Percentiles rank a stretch among this genome's conserved stretches.
phyloP scores from a whole-genome alignment of 1,139 yeast genomes.

The Debaryomyces sp. region DNA sequence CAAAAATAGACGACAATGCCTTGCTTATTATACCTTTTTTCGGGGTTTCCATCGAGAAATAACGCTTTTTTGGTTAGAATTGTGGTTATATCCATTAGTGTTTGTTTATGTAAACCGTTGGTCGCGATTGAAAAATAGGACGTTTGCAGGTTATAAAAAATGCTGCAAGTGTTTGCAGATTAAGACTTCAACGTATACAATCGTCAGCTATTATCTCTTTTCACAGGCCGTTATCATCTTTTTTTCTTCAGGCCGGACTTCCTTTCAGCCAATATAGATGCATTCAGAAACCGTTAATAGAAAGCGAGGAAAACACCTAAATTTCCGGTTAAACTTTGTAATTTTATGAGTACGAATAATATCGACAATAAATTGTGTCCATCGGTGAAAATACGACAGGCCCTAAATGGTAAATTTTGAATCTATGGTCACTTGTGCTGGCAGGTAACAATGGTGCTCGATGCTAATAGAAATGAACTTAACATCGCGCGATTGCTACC shows the following conservation, averaged over 20 bases:
- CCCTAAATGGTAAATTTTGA: neutral
- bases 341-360: neutral
- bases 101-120: neutral
- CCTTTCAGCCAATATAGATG: neutral
- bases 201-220: neutral
- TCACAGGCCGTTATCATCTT: neutral
- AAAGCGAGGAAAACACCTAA: neutral
- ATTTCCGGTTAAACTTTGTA: neutral
- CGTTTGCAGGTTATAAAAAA: conserved; percentile 1
- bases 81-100: neutral
- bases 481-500: neutral
- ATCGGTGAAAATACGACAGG: neutral
- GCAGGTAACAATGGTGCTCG: neutral
- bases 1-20: conserved; percentile 14
- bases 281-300: neutral
- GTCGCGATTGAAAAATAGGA: neutral
- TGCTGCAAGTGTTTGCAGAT: neutral
- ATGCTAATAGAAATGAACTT: neutral
- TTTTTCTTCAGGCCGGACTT: neutral
- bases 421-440: neutral
- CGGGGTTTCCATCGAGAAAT: conserved; percentile 6
- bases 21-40: conserved; percentile 11
- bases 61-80: neutral
- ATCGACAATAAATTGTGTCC: neutral
- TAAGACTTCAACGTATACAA: neutral